phyloP scores from a whole-genome alignment of 371 early-diverging fungal species.

The Mucor mucedo region DNA sequence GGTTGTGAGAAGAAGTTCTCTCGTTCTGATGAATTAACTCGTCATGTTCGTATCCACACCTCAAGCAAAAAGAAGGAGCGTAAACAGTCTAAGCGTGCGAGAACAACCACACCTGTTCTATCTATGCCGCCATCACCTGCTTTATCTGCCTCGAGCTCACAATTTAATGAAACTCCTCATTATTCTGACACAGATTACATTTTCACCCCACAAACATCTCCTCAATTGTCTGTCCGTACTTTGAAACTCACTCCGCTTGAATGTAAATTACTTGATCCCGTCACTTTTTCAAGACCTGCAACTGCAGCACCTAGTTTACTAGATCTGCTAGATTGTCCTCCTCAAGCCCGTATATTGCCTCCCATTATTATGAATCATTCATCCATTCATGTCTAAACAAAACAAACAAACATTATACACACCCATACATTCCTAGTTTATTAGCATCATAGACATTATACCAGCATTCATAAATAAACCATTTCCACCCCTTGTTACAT shows the following conservation, averaged over 20 bases:
- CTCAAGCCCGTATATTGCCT: slow-evolving; percentile 48
- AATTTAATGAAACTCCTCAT: slow-evolving; percentile 29
- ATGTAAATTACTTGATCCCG: slow-evolving; percentile 30
- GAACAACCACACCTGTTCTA: neutral
- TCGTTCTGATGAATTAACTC: slow-evolving; percentile 71
- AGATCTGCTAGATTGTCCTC: slow-evolving; percentile 48
- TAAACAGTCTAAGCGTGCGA: slow-evolving; percentile 28
- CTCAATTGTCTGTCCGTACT: slow-evolving; percentile 37
- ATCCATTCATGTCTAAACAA: too few species aligned
- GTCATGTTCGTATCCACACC: slow-evolving; percentile 68
- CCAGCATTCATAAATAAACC: too few species aligned
- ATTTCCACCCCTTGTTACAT: too few species aligned
- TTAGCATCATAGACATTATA: too few species aligned
- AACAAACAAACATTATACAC: too few species aligned
- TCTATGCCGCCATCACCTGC: slow-evolving; percentile 57
- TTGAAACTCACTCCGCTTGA: slow-evolving; percentile 33
- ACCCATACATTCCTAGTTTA: too few species aligned
- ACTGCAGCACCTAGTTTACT: slow-evolving; percentile 26
- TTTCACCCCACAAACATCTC: slow-evolving; percentile 53
- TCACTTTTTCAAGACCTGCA: neutral
- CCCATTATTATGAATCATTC: slow-evolving; percentile 29
- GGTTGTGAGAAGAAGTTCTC: slow-evolving; percentile 81
- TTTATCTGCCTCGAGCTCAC: slow-evolving; percentile 36
- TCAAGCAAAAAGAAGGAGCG: slow-evolving; percentile 45
- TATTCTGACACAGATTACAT: slow-evolving; percentile 49